Conservation (phyloP, 805 yeast genomes). For the Saccharomycopsis sp. region DNA sequence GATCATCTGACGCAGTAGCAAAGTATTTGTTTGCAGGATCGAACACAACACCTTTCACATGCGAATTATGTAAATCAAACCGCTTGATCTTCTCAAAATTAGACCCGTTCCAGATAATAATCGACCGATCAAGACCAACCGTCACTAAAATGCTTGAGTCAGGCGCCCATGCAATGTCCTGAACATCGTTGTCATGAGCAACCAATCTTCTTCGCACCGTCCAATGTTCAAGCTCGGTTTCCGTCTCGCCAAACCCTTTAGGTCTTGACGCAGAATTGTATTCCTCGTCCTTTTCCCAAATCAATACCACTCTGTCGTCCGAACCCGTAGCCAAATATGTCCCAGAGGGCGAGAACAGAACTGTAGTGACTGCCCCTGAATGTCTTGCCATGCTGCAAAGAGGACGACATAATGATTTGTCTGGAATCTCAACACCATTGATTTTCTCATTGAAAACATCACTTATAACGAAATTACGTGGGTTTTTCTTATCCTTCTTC, state of each 20-base stretch:
- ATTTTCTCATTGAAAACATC: not conserved
- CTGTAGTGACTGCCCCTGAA: constrained; percentile 94
- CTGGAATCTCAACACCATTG: constrained; percentile 22
- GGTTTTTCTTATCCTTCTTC: constrained; percentile 6
- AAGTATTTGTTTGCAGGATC: constrained; percentile 98
- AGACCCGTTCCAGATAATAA: constrained; percentile 88
- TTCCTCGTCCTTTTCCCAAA: constrained; percentile 89
- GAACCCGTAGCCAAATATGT: constrained; percentile 90
- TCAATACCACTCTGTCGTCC: constrained; percentile 83
- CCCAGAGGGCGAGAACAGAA: constrained; percentile 88
- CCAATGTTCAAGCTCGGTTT: constrained; percentile 84
- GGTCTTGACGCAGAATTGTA: constrained; percentile 38
- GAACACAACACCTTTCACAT: constrained; percentile 93
- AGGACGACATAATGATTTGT: constrained; percentile 42
- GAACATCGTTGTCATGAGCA: constrained; percentile 97
- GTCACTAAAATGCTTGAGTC: constrained; percentile 86
- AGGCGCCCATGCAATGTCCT: constrained; percentile 97
- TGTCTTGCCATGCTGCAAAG: constrained; percentile 90
- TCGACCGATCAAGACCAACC: constrained; percentile 89
- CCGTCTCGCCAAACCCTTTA: constrained; percentile 59
- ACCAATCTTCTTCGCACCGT: constrained; percentile 84
- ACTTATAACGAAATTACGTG: not conserved
- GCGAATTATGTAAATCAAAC: constrained; percentile 88
- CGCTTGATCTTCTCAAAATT: constrained; percentile 87
- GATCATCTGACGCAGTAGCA: constrained; percentile 94